A percentile compares a stretch with the other conserved stretches of the same genome.
Evolutionary conservation across 2,329 filamentous ascomycete species (phyloP).

Genomic region (Parastagonospora nodorum): DNA sequence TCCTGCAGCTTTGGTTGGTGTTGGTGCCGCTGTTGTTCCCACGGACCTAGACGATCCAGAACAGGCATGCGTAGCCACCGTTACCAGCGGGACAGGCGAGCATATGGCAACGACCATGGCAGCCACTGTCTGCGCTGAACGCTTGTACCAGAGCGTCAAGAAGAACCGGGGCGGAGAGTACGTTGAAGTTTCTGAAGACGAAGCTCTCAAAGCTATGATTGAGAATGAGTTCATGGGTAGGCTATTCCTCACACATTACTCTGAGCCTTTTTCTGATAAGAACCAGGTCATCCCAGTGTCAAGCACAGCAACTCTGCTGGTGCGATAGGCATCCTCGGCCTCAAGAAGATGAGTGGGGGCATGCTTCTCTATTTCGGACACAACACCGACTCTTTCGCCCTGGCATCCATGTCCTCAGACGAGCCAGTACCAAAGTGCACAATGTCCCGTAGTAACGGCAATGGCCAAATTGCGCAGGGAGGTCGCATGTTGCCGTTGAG

Average conservation of each 20-base stretch:
- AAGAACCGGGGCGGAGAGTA: constrained; percentile 66
- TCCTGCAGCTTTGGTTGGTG: constrained; percentile 88
- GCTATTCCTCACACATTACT: constrained; percentile 7
- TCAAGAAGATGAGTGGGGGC: constrained; percentile 80
- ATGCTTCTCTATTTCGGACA: constrained; percentile 91
- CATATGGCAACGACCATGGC: constrained; percentile 97
- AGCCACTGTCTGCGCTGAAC: constrained; percentile 81
- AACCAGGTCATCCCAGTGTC: constrained; percentile 75
- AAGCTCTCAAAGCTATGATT: constrained; percentile 77
- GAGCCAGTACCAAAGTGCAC: constrained; percentile 78
- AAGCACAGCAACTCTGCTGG: constrained; percentile 77
- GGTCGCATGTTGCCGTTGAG: constrained; percentile 57
- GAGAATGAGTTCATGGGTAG: constrained; percentile 84
- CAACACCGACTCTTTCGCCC: constrained; percentile 87
- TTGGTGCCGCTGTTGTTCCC: constrained; percentile 90
- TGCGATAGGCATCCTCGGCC: constrained; percentile 86
- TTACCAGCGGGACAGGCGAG: constrained; percentile 94
- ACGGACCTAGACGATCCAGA: constrained; percentile 71
- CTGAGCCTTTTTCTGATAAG: constrained; percentile 8
- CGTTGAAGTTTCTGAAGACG: constrained; percentile 74
- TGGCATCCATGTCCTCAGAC: constrained; percentile 84
- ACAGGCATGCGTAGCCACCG: constrained; percentile 73
- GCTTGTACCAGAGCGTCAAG: constrained; percentile 74
- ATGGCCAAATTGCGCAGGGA: constrained; percentile 58
- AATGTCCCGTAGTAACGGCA: constrained; percentile 76